Evolutionary conservation across 495 filamentous ascomycete genomes (phyloP).

Genomic region (Neurospora sp.): DNA sequence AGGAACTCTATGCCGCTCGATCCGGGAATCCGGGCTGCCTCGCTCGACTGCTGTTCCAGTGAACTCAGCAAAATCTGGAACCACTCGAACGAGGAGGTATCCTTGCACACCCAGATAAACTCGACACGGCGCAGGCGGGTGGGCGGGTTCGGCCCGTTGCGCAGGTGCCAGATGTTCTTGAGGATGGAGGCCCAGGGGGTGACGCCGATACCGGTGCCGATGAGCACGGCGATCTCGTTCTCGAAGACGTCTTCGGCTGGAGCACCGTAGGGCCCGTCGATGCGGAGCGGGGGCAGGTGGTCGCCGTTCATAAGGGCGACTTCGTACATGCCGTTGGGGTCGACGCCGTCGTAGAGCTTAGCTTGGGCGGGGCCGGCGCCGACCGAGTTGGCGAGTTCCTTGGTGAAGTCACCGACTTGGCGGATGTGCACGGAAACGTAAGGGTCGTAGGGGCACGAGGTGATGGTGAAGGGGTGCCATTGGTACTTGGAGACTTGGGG

Average conservation of each 20-base stretch:
- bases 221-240: constrained; percentile 94
- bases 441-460: constrained; percentile 89
- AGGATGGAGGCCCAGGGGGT: constrained; percentile 96
- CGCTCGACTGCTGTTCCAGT: constrained; percentile 76
- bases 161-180: constrained; percentile 97
- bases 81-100: constrained; percentile 96
- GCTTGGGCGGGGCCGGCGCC: constrained; percentile 78
- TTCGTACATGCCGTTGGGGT: constrained; percentile 96
- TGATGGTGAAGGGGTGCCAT: constrained; percentile 99
- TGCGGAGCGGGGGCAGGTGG: constrained; percentile 74
- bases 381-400: constrained; percentile 77
- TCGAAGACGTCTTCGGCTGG: constrained; percentile 96
- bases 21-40: constrained; percentile 52
- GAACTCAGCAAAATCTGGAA: constrained; percentile 89
- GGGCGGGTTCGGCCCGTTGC: constrained; percentile 74
- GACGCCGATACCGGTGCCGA: constrained; percentile 95
- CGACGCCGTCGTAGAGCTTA: constrained; percentile 78
- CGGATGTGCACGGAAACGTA: constrained; percentile 92
- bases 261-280: constrained; percentile 95
- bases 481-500: constrained; percentile 79
- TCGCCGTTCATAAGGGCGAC: constrained; percentile 91
- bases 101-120: constrained; percentile 98
- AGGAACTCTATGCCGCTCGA: constrained; percentile 72
- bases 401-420: constrained; percentile 94
- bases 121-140: constrained; percentile 86